These are phyloP conservation scores for Amylostereum areolatum DNA, from an alignment of 1,284 basidiomycete species.

Conservation along the genomic window DNA sequence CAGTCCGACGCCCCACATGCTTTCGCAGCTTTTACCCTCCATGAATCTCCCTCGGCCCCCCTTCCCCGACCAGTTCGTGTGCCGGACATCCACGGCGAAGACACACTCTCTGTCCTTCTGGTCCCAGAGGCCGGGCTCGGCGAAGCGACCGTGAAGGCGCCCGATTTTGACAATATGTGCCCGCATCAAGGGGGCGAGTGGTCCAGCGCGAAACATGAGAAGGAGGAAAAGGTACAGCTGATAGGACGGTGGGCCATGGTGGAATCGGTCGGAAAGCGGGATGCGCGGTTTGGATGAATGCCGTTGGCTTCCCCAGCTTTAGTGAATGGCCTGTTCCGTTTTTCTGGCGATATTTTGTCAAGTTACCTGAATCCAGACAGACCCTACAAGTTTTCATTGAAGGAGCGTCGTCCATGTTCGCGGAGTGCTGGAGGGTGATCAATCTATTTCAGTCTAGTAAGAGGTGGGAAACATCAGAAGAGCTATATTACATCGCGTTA, in stretches of 20 bases:
- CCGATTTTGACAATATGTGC: background rate
- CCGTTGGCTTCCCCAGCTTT: background rate
- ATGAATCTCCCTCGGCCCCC: conserved; percentile 7
- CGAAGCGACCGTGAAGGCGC: background rate
- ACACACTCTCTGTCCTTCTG: conserved; percentile 41
- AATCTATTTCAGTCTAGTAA: no score
- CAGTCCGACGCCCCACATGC: background rate
- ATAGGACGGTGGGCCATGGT: conserved; percentile 33
- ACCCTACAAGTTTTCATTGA: no score
- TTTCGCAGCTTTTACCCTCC: conserved; percentile 10
- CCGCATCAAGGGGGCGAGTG: background rate
- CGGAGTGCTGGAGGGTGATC: no score
- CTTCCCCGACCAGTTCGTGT: conserved; percentile 24
- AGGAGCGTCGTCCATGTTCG: no score
- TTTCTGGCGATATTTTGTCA: no score
- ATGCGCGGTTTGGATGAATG: conserved; percentile 43
- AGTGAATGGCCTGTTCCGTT: no score
- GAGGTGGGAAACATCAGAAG: no score
- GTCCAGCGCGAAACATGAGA: background rate
- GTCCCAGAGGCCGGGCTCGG: conserved; percentile 6
- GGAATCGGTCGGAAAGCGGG: conserved; percentile 43
- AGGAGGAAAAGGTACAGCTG: conserved; percentile 6
- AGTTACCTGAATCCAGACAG: no score
- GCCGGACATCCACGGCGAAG: conserved; percentile 42
- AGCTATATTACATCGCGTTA: no score